These are phyloP conservation scores for Penicillium macrosclerotiorum DNA, from an alignment of 495 filamentous ascomycete species.

Conservation along the genomic window DNA sequence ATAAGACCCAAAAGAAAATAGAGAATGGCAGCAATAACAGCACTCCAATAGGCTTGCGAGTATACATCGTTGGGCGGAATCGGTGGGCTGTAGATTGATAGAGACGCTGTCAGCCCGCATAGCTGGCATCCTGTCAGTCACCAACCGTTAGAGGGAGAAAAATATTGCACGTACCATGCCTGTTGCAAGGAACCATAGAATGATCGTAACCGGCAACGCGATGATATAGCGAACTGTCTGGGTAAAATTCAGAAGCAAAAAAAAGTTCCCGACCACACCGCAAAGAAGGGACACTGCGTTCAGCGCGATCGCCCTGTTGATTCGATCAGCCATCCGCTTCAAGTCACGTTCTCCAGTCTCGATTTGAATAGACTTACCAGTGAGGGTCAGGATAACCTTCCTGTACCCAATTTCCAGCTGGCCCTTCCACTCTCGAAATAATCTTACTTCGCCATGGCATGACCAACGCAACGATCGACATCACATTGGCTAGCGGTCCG, in stretches of 20 bases:
- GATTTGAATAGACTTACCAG: slow-evolving; percentile 40
- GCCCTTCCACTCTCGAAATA: slow-evolving; percentile 18
- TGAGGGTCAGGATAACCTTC: slow-evolving; percentile 46
- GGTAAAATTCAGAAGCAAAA: slow-evolving; percentile 83
- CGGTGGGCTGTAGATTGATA: slow-evolving; percentile 61
- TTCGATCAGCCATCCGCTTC: slow-evolving; percentile 1
- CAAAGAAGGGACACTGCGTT: slow-evolving; percentile 65
- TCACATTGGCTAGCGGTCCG: slow-evolving; percentile 70
- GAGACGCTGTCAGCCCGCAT: slow-evolving; percentile 56
- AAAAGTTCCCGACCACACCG: slow-evolving; percentile 68
- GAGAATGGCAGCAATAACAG: slow-evolving; percentile 63
- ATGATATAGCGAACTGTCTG: slow-evolving; percentile 74
- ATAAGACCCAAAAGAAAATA: slow-evolving; percentile 64
- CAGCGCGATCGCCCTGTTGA: slow-evolving; percentile 44
- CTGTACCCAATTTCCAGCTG: slow-evolving; percentile 39
- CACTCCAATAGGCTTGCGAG: slow-evolving; percentile 77
- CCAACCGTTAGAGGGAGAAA: background rate
- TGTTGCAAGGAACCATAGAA: slow-evolving; percentile 66
- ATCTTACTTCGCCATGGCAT: slow-evolving; percentile 60
- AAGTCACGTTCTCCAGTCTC: background rate
- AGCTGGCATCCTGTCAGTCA: slow-evolving; percentile 42
- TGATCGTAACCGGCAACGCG: slow-evolving; percentile 65
- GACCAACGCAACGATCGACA: slow-evolving; percentile 72
- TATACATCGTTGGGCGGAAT: slow-evolving; percentile 56
- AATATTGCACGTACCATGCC: slow-evolving; percentile 52